Conservation (phyloP, 1,284 basidiomycete genomes). For the Cutaneotrichosporon curvatum region DNA sequence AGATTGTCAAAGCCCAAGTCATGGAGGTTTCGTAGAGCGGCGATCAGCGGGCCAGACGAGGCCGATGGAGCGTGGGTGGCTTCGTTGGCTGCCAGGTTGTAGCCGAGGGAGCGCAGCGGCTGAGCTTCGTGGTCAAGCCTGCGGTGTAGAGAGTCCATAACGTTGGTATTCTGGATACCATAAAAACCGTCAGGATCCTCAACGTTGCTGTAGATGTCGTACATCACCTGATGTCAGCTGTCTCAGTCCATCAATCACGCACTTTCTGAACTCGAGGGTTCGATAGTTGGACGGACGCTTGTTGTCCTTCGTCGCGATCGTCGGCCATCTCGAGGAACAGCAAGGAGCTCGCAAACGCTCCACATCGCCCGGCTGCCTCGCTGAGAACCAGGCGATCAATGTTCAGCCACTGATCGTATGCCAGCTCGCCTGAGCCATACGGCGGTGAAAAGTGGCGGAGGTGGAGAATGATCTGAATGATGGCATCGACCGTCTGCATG, state of each 20-base stretch:
- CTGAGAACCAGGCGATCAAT: constrained; percentile 68
- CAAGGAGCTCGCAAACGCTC: constrained; percentile 78
- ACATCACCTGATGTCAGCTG: constrained; percentile 55
- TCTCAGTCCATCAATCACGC: constrained; percentile 2
- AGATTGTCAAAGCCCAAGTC: constrained; percentile 80
- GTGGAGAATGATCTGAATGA: constrained; percentile 74
- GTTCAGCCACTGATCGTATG: constrained; percentile 75
- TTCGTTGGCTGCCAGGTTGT: constrained; percentile 78
- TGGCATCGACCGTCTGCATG: constrained; percentile 43
- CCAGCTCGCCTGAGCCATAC: constrained; percentile 52
- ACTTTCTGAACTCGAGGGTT: constrained; percentile 29
- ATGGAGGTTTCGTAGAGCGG: constrained; percentile 67
- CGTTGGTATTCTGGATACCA: constrained; percentile 71
- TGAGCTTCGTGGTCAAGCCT: constrained; percentile 86
- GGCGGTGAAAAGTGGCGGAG: constrained; percentile 60
- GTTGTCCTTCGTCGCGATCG: constrained; percentile 45
- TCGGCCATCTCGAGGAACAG: constrained; percentile 78
- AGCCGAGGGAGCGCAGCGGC: constrained; percentile 82
- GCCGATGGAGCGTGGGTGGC: constrained; percentile 35
- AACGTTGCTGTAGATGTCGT: constrained; percentile 87
- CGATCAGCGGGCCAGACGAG: constrained; percentile 34
- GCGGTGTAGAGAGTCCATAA: constrained; percentile 67
- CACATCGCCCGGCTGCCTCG: constrained; percentile 65
- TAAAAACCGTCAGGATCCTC: constrained; percentile 98
- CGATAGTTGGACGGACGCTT: constrained; percentile 17